These are phyloP conservation scores for Boletus coccyginus DNA, from an alignment of 768 basidiomycete species.

Conservation along the genomic window DNA sequence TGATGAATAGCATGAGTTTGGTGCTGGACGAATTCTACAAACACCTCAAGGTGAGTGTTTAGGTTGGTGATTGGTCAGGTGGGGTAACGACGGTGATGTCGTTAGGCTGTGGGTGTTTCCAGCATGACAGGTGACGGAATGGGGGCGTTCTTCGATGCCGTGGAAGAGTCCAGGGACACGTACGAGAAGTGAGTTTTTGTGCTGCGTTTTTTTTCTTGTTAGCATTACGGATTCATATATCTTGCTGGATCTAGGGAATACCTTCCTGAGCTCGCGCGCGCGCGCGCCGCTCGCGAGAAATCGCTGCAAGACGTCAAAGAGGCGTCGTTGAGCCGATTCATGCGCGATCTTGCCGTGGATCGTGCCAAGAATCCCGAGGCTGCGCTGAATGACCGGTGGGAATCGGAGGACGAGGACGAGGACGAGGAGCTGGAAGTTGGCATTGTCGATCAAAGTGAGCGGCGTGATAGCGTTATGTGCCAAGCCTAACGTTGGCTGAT, in stretches of 20 bases:
- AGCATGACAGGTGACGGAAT: conserved; percentile 96
- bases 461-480: neutral
- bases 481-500: conserved; percentile 10
- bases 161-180: conserved; percentile 82
- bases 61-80: neutral
- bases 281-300: conserved; percentile 61
- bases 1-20: conserved; percentile 99
- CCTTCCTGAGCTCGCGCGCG: conserved; percentile 80
- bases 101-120: conserved; percentile 90
- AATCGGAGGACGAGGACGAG: conserved; percentile 52
- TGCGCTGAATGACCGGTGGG: conserved; percentile 60
- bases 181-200: conserved; percentile 71
- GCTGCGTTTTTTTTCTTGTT: neutral
- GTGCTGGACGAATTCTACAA: conserved; percentile 99
- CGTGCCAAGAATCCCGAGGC: conserved; percentile 58
- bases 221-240: conserved; percentile 1
- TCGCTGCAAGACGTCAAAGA: conserved; percentile 63
- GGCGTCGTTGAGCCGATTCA: conserved; percentile 72
- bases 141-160: conserved; percentile 87
- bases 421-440: conserved; percentile 46
- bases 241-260: conserved; percentile 65
- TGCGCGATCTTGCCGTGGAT: conserved; percentile 80
- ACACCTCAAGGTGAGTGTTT: conserved; percentile 71
- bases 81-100: neutral
- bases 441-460: conserved; percentile 72